A percentile compares a stretch with the other conserved stretches of the same genome.
Conservation (phyloP, 495 filamentous ascomycete species). For the Baudoinia panamericana region DNA sequence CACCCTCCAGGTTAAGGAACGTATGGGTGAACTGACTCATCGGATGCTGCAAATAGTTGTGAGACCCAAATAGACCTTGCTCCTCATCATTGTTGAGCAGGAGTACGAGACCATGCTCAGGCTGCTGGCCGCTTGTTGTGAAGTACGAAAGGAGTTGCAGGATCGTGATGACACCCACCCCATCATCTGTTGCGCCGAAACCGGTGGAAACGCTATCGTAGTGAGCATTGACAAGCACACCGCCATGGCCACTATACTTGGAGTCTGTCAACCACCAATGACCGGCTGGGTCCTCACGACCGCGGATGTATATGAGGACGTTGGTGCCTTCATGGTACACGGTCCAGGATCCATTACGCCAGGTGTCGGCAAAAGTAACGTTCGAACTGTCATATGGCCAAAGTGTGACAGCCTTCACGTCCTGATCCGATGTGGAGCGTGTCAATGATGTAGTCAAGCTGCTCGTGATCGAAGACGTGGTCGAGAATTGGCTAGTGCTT, state of each 20-base stretch:
- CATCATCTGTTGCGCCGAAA: conserved; percentile 85
- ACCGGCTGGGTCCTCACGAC: conserved; percentile 53
- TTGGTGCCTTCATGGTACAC: conserved; percentile 87
- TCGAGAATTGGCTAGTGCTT: no score
- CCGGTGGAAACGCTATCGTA: conserved; percentile 92
- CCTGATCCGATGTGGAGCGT: no score
- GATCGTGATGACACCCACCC: conserved; percentile 72
- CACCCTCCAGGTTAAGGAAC: conserved; percentile 90
- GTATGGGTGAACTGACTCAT: conserved; percentile 62
- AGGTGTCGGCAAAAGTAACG: conserved; percentile 38
- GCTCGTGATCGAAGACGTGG: no score
- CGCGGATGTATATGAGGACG: conserved; percentile 80
- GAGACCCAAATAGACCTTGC: conserved; percentile 80
- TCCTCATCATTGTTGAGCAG: conserved; percentile 95
- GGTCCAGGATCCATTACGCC: conserved; percentile 25
- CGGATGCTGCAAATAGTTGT: conserved; percentile 72
- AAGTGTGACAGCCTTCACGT: conserved; percentile 40
- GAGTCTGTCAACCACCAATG: conserved; percentile 49
- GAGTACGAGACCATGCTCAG: conserved; percentile 66
- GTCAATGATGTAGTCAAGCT: no score
- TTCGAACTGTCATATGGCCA: conserved; percentile 77
- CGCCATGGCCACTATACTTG: conserved; percentile 44
- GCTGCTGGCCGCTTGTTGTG: conserved; percentile 58
- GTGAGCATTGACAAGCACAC: conserved; percentile 86
- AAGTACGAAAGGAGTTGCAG: conserved; percentile 87